Conservation (phyloP, 495 filamentous ascomycete species). For the Penicillium goetzii region DNA sequence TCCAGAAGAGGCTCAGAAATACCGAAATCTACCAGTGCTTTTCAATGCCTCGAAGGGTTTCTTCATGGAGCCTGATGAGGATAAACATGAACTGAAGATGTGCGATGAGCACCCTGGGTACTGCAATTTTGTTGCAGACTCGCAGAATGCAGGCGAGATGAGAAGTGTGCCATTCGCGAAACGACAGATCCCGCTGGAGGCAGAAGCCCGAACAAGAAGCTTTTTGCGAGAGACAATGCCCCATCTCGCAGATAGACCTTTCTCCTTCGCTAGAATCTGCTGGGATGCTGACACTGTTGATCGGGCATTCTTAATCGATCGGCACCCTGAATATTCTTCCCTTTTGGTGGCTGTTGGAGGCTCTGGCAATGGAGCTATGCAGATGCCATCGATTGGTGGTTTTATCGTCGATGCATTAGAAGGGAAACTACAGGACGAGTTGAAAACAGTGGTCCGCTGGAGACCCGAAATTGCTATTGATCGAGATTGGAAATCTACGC, state of each 20-base stretch:
- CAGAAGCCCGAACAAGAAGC: conserved; percentile 44
- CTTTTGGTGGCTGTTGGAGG: conserved; percentile 55
- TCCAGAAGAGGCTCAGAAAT: conserved; percentile 43
- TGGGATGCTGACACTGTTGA: conserved; percentile 60
- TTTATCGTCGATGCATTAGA: conserved; percentile 53
- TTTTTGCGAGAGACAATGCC: conserved; percentile 57
- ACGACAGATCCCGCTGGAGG: conserved; percentile 51
- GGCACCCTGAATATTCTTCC: conserved; percentile 42
- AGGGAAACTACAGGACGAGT: conserved; percentile 39
- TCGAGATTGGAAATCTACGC: conserved; percentile 54
- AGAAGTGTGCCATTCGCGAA: conserved; percentile 50
- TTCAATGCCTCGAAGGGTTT: conserved; percentile 58
- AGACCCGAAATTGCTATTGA: conserved; percentile 51
- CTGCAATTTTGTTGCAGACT: conserved; percentile 44
- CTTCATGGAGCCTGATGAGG: conserved; percentile 59
- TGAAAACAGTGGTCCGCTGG: conserved; percentile 53
- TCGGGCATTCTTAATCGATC: conserved; percentile 53
- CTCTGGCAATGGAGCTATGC: conserved; percentile 56
- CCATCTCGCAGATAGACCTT: conserved; percentile 49
- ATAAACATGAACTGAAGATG: conserved; percentile 56
- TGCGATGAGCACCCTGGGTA: conserved; percentile 63
- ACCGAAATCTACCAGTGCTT: conserved; percentile 52
- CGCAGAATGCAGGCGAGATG: conserved; percentile 24
- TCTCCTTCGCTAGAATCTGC: conserved; percentile 56
- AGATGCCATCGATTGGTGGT: conserved; percentile 53